A percentile compares a stretch with the other conserved stretches of the same genome.
Conservation (phyloP, 345 rosid genomes). For the Corchorus capsularis region DNA sequence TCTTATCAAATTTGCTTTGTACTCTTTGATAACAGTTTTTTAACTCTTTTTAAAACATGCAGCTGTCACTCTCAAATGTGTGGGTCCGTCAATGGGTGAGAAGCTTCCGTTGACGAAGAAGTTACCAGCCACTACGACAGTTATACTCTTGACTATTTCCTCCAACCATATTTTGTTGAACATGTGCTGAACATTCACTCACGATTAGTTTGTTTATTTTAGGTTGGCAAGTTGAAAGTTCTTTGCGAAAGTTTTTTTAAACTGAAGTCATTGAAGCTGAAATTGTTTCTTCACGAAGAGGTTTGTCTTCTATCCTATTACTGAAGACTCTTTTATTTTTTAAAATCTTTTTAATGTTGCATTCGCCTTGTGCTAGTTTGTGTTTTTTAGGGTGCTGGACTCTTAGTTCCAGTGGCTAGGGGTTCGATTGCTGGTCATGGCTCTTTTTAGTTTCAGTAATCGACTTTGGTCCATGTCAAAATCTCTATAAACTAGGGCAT, state of each 20-base stretch:
- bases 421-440: background rate
- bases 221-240: conserved; percentile 86
- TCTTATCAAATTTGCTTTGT: background rate
- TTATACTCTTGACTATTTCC: conserved; percentile 32
- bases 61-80: conserved; percentile 82
- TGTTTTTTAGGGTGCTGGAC: background rate
- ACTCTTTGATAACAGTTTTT: background rate
- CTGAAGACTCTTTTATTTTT: background rate
- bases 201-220: conserved; percentile 10
- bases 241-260: conserved; percentile 82
- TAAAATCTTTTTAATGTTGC: background rate
- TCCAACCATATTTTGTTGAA: background rate
- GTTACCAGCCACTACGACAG: conserved; percentile 84
- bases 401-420: too few species aligned
- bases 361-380: conserved; percentile 6
- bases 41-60: conserved; percentile 33
- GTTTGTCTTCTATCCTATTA: conserved; percentile 34
- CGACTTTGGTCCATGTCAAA: background rate
- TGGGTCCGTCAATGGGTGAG: conserved; percentile 87
- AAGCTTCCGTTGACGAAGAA: conserved; percentile 70
- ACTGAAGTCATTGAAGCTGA: conserved; percentile 57
- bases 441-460: background rate
- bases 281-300: conserved; percentile 73
- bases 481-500: background rate
- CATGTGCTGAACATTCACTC: background rate